These are phyloP conservation scores for Metarhizium guizhouense DNA, from an alignment of 2,329 filamentous ascomycete species.

Conservation along the genomic window DNA sequence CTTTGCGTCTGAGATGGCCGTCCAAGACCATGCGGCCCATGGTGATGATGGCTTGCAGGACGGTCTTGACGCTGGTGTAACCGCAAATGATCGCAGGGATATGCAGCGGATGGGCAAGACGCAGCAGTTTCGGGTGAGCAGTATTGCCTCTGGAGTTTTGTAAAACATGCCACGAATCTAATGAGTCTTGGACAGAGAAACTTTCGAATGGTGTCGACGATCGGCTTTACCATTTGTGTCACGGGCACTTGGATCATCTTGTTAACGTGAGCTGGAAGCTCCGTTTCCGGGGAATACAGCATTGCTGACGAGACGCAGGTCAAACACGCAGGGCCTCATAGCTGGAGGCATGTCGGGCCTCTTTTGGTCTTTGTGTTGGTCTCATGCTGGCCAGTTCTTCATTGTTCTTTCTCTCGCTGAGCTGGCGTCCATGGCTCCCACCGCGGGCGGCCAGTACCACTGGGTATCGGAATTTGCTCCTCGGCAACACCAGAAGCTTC, in stretches of 20 bases:
- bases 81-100: constrained; percentile 10
- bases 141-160: too few relatives aligned
- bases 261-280: constrained; percentile 19
- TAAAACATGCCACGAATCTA: too few relatives aligned
- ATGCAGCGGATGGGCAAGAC: constrained; percentile 15
- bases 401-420: constrained; percentile 36
- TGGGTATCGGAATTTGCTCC: constrained; percentile 49
- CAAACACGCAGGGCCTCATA: constrained; percentile 10
- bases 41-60: not conserved
- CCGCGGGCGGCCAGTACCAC: constrained; percentile 48
- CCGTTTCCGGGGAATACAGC: constrained; percentile 26
- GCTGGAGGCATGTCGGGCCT: constrained; percentile 11
- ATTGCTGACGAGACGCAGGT: constrained; percentile 35
- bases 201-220: constrained; percentile 35
- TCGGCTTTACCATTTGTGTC: constrained; percentile 37
- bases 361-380: constrained; percentile 11
- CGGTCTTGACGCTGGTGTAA: constrained; percentile 4
- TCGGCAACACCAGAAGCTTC: constrained; percentile 35
- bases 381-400: constrained; percentile 19
- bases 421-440: constrained; percentile 46
- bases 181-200: constrained; percentile 21
- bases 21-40: not conserved
- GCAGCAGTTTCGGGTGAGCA: constrained; percentile 9
- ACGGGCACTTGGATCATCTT: constrained; percentile 35
- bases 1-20: not conserved